phyloP scores from a whole-genome alignment of 805 yeast species.

The Nakazawaea sp. region DNA sequence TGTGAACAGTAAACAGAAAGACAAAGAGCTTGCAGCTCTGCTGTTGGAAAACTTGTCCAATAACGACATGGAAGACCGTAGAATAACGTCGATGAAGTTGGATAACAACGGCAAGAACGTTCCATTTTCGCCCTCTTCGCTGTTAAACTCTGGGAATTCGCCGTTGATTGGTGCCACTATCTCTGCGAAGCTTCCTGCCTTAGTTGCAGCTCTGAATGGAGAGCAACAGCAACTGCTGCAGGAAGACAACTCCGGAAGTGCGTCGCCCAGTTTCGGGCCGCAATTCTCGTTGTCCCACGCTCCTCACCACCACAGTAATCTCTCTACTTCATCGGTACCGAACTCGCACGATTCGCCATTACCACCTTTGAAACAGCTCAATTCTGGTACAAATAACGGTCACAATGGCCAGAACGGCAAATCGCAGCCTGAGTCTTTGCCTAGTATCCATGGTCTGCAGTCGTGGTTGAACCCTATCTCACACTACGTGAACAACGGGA shows the following conservation, averaged over 20 bases:
- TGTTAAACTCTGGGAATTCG: slow-evolving; percentile 20
- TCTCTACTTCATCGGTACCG: slow-evolving; percentile 15
- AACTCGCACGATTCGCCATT: neutral
- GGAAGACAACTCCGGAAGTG: slow-evolving; percentile 9
- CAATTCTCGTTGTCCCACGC: slow-evolving; percentile 18
- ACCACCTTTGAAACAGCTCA: neutral
- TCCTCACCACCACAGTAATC: slow-evolving; percentile 12
- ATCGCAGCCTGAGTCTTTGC: neutral
- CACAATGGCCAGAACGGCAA: neutral
- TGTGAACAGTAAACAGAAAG: slow-evolving; percentile 6
- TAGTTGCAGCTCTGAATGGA: slow-evolving; percentile 12
- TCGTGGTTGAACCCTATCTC: slow-evolving; percentile 11
- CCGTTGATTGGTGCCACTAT: slow-evolving; percentile 14
- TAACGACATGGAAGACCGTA: slow-evolving; percentile 17
- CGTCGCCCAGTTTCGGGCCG: slow-evolving; percentile 26
- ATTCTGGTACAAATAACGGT: neutral
- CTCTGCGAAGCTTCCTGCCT: slow-evolving; percentile 16
- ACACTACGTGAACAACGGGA: slow-evolving; percentile 6
- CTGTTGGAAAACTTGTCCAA: slow-evolving; percentile 32
- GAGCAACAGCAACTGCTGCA: slow-evolving; percentile 1
- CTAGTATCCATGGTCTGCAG: too few species aligned
- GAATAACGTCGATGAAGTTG: slow-evolving; percentile 25
- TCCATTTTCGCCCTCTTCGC: slow-evolving; percentile 25
- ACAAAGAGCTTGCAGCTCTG: slow-evolving; percentile 24
- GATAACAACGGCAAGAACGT: slow-evolving; percentile 16